phyloP scores from a whole-genome alignment of 2,329 filamentous ascomycete genomes.

The Neonectria magnoliae region DNA sequence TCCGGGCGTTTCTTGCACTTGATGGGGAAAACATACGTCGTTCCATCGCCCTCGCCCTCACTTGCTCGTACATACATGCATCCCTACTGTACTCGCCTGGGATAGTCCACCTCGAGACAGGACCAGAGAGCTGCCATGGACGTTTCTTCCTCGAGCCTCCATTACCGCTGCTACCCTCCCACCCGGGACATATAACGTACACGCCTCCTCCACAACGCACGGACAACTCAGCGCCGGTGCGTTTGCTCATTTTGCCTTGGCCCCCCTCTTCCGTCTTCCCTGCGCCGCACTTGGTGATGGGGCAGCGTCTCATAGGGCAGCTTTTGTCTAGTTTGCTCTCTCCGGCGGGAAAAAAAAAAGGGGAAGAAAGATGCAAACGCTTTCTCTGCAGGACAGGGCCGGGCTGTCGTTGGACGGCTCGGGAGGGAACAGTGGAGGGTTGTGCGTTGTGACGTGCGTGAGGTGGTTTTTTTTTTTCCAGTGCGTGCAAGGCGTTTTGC shows the following conservation, averaged over 20 bases:
- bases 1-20: not conserved
- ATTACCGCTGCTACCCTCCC: slow-evolving; percentile 1
- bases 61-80: not conserved
- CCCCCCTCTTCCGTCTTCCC: not conserved
- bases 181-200: slow-evolving; percentile 16
- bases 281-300: slow-evolving; percentile 47
- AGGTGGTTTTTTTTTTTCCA: not conserved
- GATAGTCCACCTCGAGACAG: not conserved
- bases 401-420: not conserved
- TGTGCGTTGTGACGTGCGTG: slow-evolving; percentile 12
- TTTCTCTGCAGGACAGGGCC: slow-evolving; percentile 4
- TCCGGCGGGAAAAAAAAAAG: not conserved
- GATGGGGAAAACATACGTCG: not conserved
- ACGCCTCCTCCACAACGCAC: slow-evolving; percentile 45
- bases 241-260: not conserved
- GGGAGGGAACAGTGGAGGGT: slow-evolving; percentile 9
- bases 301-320: slow-evolving; percentile 54
- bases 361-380: slow-evolving; percentile 14
- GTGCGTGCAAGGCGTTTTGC: not conserved
- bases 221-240: slow-evolving; percentile 45
- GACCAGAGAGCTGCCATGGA: not conserved
- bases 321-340: too few relatives aligned
- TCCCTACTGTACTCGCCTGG: too few relatives aligned
- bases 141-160: not conserved
- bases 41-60: too few relatives aligned